Evolutionary conservation across 768 basidiomycete species (phyloP), one percentile per base, ranked within the genome.

Genomic region (Austroboletus festivus): DNA sequence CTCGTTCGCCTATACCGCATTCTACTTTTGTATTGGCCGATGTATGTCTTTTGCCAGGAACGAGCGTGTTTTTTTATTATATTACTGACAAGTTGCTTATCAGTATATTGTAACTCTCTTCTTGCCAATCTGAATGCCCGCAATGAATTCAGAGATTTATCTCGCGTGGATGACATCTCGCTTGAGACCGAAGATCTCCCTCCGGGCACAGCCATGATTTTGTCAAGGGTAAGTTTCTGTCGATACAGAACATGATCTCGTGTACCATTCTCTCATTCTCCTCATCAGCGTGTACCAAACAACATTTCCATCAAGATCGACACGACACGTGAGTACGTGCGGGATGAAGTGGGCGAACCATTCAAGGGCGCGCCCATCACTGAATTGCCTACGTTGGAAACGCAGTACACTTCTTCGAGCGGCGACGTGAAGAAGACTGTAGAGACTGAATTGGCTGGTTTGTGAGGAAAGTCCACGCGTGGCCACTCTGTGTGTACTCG

Each of bases 241-340:
- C 16, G 6, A 18, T 22, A 21, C 22, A n/a, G n/a, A n/a, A n/a
- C n/a, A n/a, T n/a, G n/a, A 6, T 28, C 28, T 28, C 7, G 5
- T 3, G 11, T 15, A 6, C 7, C 6, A 15, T 12, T 15, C 41
- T 30, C 52, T 47, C 42, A 56, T 34, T 13, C 5, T 33, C 10
- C 19, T 5, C 26, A 5, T 46, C 40, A 66, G 62, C 60, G 56
- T 2, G 1, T 37, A 50, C 72, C 74, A 30, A 74, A 77, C 42
- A 78, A 79, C 50, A 80, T 84, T 51, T 79, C 82, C 33, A 83
- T 85, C 68, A 82, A 81, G 63, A 82, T 84, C 44, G 81, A 84
- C 60, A 82, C 82, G 4, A 81, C 75, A 21, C 77, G 81, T 41
- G 82, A 83, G 50, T 74, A 71, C 20, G 65, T 71, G 39, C 73